Percentiles rank a stretch among this genome's conserved stretches.
phyloP scores from a whole-genome alignment of 805 yeast species.

The Saccharomyces mikatae region DNA sequence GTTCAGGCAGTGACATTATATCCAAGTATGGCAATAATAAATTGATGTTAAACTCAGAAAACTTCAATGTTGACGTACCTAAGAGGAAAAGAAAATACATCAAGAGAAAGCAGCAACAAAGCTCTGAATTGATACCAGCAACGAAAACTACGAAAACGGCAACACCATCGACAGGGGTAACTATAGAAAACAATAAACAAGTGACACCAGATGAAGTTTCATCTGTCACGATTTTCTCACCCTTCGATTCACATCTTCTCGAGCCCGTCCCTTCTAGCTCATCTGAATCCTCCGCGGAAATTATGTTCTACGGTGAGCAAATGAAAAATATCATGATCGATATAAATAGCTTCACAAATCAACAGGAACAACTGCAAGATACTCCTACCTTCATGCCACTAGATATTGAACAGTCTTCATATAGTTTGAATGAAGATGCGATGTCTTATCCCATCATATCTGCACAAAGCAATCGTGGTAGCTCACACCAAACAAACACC shows the following conservation, averaged over 20 bases:
- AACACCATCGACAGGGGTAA: neutral
- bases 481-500: neutral
- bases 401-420: constrained; percentile 14
- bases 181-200: neutral
- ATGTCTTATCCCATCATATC: constrained; percentile 1
- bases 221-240: neutral
- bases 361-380: neutral
- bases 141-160: neutral
- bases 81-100: neutral
- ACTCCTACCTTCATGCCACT: constrained; percentile 7
- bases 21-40: constrained; percentile 24
- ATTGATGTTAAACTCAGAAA: constrained; percentile 24
- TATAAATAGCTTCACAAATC: neutral
- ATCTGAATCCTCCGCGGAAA: neutral
- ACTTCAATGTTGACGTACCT: constrained; percentile 9
- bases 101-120: neutral
- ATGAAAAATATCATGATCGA: neutral
- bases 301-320: neutral
- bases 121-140: neutral
- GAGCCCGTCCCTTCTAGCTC: neutral
- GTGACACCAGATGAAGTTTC: neutral
- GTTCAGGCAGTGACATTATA: constrained; percentile 16
- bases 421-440: neutral
- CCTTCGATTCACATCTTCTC: neutral
- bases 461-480: neutral